Evolutionary conservation across 306 rosid species (phyloP).

Genomic region (Fragaria iinumae): DNA sequence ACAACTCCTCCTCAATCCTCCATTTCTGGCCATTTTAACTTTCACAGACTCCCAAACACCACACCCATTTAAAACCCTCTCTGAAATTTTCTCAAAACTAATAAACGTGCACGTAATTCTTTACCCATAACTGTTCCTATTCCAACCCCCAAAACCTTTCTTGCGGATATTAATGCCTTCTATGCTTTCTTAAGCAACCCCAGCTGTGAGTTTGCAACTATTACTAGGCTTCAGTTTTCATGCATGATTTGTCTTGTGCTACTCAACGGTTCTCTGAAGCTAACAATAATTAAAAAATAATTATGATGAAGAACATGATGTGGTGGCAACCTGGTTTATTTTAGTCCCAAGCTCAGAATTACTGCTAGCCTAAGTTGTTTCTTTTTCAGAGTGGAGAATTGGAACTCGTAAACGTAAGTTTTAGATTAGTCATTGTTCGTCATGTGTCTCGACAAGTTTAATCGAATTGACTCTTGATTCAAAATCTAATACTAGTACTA

Average conservation of each 20-base stretch:
- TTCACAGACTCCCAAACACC: neutral
- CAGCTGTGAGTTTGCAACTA: neutral
- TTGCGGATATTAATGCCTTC: constrained; percentile 20
- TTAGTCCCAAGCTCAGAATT: neutral
- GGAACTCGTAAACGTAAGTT: neutral
- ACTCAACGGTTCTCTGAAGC: neutral
- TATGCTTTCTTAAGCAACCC: neutral
- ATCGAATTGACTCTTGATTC: neutral
- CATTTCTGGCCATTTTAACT: neutral
- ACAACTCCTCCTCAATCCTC: constrained; percentile 29
- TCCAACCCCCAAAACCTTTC: neutral
- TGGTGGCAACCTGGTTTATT: neutral
- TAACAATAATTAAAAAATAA: no score
- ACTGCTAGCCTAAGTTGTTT: neutral
- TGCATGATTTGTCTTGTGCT: neutral
- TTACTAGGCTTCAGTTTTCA: neutral
- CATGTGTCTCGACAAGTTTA: neutral
- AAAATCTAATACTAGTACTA: neutral
- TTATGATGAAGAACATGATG: neutral
- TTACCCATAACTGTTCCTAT: neutral
- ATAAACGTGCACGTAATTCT: neutral
- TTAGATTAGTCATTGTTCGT: neutral
- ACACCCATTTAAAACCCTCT: neutral
- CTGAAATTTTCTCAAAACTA: neutral
- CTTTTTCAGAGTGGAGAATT: neutral